phyloP scores from a whole-genome alignment of 495 filamentous ascomycete genomes.

The Penicillium paradoxum region DNA sequence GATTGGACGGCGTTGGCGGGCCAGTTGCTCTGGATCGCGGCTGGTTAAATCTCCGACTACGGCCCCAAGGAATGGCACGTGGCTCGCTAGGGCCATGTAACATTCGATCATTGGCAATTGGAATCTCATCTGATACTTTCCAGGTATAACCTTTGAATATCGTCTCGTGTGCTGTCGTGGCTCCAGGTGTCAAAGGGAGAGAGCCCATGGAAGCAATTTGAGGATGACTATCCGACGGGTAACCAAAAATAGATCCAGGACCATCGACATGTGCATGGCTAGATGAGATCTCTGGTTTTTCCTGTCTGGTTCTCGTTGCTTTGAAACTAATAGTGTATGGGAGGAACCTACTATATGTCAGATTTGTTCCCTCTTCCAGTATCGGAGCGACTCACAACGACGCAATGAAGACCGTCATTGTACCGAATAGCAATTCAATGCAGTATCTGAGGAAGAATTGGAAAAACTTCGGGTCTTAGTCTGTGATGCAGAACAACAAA shows the following conservation, averaged over 20 bases:
- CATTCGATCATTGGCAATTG: slow-evolving; percentile 24
- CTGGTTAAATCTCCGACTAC: slow-evolving; percentile 58
- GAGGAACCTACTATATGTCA: slow-evolving; percentile 26
- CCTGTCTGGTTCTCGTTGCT: slow-evolving; percentile 12
- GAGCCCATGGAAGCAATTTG: slow-evolving; percentile 22
- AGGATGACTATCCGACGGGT: slow-evolving; percentile 17
- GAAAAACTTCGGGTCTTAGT: no score
- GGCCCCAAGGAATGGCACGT: slow-evolving; percentile 62
- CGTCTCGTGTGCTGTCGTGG: slow-evolving; percentile 52
- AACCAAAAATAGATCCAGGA: slow-evolving; percentile 33
- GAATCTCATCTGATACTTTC: slow-evolving; percentile 25
- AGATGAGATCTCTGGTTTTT: slow-evolving; percentile 20
- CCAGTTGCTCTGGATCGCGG: slow-evolving; percentile 64
- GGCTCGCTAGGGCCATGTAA: slow-evolving; percentile 53
- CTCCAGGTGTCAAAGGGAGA: slow-evolving; percentile 54
- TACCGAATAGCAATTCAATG: not conserved
- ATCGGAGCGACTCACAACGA: slow-evolving; percentile 23
- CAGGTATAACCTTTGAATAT: slow-evolving; percentile 52
- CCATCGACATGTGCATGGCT: slow-evolving; percentile 30
- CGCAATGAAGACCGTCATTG: slow-evolving; percentile 31
- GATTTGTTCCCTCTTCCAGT: not conserved
- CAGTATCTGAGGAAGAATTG: not conserved
- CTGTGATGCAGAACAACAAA: no score
- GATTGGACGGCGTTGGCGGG: slow-evolving; percentile 60
- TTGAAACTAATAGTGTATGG: slow-evolving; percentile 40